Percentiles rank a stretch among this genome's conserved stretches.
phyloP scores from a whole-genome alignment of 1,284 basidiomycete genomes.

The Meripilus lineatus region DNA sequence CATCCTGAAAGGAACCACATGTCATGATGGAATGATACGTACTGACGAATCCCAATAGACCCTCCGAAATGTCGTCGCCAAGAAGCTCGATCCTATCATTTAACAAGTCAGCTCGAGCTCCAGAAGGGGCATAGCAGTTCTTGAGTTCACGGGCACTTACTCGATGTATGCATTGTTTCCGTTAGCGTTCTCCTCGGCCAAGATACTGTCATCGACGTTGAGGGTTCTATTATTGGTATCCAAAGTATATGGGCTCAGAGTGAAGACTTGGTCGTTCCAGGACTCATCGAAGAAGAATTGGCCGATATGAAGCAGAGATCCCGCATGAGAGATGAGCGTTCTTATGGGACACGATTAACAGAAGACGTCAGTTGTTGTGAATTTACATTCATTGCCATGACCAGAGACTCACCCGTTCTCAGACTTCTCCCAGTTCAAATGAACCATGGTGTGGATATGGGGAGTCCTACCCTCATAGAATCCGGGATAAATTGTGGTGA shows the following conservation, averaged over 20 bases:
- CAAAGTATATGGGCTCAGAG: slow-evolving; percentile 20
- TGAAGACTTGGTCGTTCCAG: slow-evolving; percentile 38
- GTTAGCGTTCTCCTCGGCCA: slow-evolving; percentile 20
- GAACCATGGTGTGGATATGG: slow-evolving; percentile 51
- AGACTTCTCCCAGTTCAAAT: slow-evolving; percentile 31
- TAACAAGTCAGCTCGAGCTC: not conserved
- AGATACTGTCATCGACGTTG: slow-evolving; percentile 24
- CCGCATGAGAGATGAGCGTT: slow-evolving; percentile 35
- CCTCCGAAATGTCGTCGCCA: slow-evolving; percentile 10
- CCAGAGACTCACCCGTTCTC: slow-evolving; percentile 38
- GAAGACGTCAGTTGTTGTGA: slow-evolving; percentile 16
- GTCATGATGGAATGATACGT: not conserved
- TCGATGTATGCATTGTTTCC: slow-evolving; percentile 27
- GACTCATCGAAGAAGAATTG: slow-evolving; percentile 67
- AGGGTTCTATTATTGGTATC: slow-evolving; percentile 22
- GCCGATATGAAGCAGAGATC: slow-evolving; percentile 48
- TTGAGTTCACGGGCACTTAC: slow-evolving; percentile 16
- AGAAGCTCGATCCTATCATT: slow-evolving; percentile 7
- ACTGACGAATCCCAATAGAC: slow-evolving; percentile 12
- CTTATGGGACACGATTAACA: slow-evolving; percentile 12
- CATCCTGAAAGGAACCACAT: not conserved
- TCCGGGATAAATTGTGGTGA: slow-evolving; percentile 68
- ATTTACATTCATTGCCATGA: slow-evolving; percentile 12
- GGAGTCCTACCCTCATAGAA: slow-evolving; percentile 53
- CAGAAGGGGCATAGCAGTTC: slow-evolving; percentile 28